Conservation (phyloP, 306 rosid species). For the Cicer bijugum region DNA sequence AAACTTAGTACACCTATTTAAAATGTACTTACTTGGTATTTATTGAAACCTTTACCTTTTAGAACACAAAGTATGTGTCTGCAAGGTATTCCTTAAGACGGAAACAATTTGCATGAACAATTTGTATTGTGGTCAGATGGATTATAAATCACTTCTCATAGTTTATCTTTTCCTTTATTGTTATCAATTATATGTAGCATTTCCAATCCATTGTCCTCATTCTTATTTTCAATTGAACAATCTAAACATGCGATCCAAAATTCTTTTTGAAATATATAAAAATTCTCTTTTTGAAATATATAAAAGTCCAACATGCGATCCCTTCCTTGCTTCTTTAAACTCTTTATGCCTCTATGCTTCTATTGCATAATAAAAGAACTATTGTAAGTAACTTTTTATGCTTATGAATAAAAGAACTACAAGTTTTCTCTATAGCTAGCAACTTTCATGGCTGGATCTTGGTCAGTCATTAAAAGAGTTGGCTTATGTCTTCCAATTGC, state of each 20-base stretch:
- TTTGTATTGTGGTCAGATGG: not conserved
- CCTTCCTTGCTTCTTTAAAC: no score
- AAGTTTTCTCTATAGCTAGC: not conserved
- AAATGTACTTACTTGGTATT: not conserved
- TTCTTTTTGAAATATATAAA: no score
- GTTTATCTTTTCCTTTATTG: not conserved
- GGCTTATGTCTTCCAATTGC: not conserved
- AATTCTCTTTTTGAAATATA: no score
- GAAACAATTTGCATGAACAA: not conserved
- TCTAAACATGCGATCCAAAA: not conserved
- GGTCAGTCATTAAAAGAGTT: not conserved
- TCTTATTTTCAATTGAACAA: not conserved
- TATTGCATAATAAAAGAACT: no score
- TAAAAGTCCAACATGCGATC: no score
- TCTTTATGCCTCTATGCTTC: no score
- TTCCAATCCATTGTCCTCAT: not conserved
- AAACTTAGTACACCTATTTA: not conserved
- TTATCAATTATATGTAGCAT: not conserved
- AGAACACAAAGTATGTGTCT: not conserved
- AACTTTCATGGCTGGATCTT: not conserved
- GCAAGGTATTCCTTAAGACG: not conserved
- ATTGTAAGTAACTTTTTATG: no score
- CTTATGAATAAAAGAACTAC: not conserved
- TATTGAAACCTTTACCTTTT: not conserved
- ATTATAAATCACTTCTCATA: not conserved